A percentile compares a stretch with the other conserved stretches of the same genome.
Evolutionary conservation across 2,329 filamentous ascomycete genomes (phyloP).

Genomic region (Tetracladium maxilliforme): DNA sequence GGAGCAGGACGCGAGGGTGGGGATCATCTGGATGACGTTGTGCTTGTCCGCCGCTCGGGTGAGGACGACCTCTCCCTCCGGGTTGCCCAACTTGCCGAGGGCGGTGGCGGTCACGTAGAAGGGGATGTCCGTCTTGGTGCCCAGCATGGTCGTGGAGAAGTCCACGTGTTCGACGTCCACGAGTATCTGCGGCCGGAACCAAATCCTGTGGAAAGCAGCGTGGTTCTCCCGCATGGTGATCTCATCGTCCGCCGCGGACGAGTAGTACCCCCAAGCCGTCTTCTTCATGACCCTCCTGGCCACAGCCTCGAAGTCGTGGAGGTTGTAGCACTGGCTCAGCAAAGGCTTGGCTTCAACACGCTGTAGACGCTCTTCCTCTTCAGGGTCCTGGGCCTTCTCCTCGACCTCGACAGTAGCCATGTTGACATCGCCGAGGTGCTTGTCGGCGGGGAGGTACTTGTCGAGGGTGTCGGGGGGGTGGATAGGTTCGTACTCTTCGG

Average conservation of each 20-base stretch:
- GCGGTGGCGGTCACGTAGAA: constrained; percentile 97
- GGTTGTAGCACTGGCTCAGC: constrained; percentile 79
- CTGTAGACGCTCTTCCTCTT: constrained; percentile 61
- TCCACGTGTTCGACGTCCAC: constrained; percentile 83
- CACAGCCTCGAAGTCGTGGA: constrained; percentile 92
- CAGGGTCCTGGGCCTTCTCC: constrained; percentile 51
- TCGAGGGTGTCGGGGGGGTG: constrained; percentile 77
- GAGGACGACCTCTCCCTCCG: constrained; percentile 84
- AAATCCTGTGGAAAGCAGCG: constrained; percentile 87
- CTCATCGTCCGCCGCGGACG: constrained; percentile 79
- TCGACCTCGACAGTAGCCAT: constrained; percentile 64
- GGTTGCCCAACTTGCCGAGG: constrained; percentile 84
- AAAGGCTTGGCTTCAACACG: constrained; percentile 62
- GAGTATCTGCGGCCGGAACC: constrained; percentile 85
- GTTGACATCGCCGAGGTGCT: constrained; percentile 81
- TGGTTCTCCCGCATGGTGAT: constrained; percentile 95
- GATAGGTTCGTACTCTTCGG: constrained; percentile 82
- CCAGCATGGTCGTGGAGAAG: constrained; percentile 85
- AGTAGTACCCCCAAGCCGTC: constrained; percentile 96
- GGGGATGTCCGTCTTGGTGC: constrained; percentile 67
- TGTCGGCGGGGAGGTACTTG: constrained; percentile 69
- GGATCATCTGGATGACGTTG: constrained; percentile 95
- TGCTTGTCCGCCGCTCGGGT: constrained; percentile 75
- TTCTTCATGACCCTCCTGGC: constrained; percentile 88
- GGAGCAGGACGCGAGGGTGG: constrained; percentile 87